A percentile compares a stretch with the other conserved stretches of the same genome.
phyloP scores from a whole-genome alignment of 2,329 filamentous ascomycete genomes.

The Talaromyces atroroseus region DNA sequence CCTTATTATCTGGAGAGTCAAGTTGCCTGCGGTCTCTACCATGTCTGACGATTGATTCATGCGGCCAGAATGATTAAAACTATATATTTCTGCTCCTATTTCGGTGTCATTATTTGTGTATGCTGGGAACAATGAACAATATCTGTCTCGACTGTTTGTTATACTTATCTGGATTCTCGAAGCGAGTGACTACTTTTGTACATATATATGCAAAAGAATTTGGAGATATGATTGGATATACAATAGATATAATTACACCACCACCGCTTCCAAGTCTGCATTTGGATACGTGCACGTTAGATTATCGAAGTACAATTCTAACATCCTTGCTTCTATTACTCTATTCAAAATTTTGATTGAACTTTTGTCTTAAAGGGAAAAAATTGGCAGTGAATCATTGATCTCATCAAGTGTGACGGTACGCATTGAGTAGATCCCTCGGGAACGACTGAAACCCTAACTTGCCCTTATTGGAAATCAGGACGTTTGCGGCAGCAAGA shows the following conservation, averaged over 20 bases:
- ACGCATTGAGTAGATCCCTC: not conserved
- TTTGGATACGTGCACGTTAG: too few species aligned
- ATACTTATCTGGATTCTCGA: not conserved
- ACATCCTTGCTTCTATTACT: too few species aligned
- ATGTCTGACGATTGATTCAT: slow-evolving; percentile 4
- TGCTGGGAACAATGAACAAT: not conserved
- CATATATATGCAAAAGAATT: not conserved
- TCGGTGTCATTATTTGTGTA: not conserved
- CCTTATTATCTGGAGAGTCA: slow-evolving; percentile 14
- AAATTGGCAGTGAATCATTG: not conserved
- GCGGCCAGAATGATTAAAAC: not conserved
- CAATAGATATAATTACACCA: too few species aligned
- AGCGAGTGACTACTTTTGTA: not conserved
- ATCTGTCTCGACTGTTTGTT: not conserved
- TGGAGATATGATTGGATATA: not conserved
- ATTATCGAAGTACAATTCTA: too few species aligned
- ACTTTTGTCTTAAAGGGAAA: too few species aligned
- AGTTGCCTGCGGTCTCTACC: not conserved
- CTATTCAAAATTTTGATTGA: too few species aligned
- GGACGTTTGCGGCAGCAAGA: not conserved
- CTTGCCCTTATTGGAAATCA: not conserved
- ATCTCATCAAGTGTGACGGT: not conserved
- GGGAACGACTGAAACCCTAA: not conserved
- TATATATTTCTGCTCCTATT: not conserved
- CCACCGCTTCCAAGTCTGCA: too few species aligned